Percentiles rank a stretch among this genome's conserved stretches.
Evolutionary conservation across 23 red algal genomes (phyloP).

Genomic region (Chondrus crispus): DNA sequence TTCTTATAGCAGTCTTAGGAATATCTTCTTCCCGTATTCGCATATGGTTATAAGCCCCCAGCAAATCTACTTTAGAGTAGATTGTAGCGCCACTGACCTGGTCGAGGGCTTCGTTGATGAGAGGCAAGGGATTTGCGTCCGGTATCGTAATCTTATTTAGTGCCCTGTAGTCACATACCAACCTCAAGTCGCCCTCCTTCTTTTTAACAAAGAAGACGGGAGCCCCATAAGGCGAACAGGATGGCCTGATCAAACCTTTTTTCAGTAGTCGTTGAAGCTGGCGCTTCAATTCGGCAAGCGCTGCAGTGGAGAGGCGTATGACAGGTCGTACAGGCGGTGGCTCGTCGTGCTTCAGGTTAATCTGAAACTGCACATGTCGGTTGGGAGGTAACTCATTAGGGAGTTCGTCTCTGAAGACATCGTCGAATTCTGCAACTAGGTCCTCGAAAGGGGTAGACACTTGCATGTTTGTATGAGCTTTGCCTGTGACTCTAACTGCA

Average conservation of each 20-base stretch:
- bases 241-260: neutral
- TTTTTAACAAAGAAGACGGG: slow-evolving; percentile 17
- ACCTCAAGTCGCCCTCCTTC: neutral
- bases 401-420: slow-evolving; percentile 14
- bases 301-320: neutral
- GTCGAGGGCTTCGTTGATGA: slow-evolving; percentile 21
- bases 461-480: too few relatives aligned
- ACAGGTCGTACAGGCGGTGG: neutral
- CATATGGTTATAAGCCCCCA: neutral
- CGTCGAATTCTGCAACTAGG: neutral
- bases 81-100: neutral
- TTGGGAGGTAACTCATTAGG: neutral
- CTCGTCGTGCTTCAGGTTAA: neutral
- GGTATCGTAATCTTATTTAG: slow-evolving; percentile 29
- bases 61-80: slow-evolving; percentile 2
- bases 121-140: neutral
- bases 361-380: neutral
- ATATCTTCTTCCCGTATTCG: neutral
- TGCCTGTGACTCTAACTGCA: neutral
- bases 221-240: neutral
- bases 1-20: neutral
- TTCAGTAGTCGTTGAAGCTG: neutral
- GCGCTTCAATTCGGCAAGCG: neutral
- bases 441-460: too few relatives aligned
- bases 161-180: slow-evolving; percentile 21